Base-by-base conservation (phyloP, 257 asterid species). In the Nyctanthes arbortristis region DNA sequence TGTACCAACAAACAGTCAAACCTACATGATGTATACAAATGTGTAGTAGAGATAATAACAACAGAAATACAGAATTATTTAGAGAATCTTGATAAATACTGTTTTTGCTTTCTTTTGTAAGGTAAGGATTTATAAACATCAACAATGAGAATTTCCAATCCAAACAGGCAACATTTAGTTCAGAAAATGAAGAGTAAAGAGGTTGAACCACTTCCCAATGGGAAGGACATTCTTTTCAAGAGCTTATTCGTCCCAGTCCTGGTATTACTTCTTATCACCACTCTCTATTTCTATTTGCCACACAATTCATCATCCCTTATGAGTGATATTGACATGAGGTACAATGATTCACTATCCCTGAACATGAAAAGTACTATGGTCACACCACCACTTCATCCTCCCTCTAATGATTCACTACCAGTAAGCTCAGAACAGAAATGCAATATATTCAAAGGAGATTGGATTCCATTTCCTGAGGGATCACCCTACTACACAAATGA, bases 401-500 rank as follows among this genome's bases (percentile, higher is more conserved):
- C 57, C 57, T n/a, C 9, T 49, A 49, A 7, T 7, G 57, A 52
- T 22, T 52, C 30, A 9, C 0, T 5, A 52, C 8, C 30, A 22
- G 59, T 52, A 22, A 52, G 16, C 30, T 52, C 59, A 52, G 29
- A 52, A 52, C 59, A 64, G 6, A 39, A 24, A 2, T 64, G 69
- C 12, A 32, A 64, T 20, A 43, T 64, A 25, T 64, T 40, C 35
- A 3, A 16, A 14, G 84, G 84, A 6, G 78, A 79, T 18, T 79
- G 84, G 84, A 59, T 76, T 20, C 78, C 77, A 25, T 67, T 69
- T 59, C 66, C 72, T 27, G 61, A 60, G 27, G 84, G 63, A 20
- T n/a, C n/a, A n/a, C 79, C 84, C 55, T 72, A 68, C 13, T 79
- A 79, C 56, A 79, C 81, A 3, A 76, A 79, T 63, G 35, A 6